Base-by-base conservation (phyloP, 257 asterid species). In the Vinca minor region DNA sequence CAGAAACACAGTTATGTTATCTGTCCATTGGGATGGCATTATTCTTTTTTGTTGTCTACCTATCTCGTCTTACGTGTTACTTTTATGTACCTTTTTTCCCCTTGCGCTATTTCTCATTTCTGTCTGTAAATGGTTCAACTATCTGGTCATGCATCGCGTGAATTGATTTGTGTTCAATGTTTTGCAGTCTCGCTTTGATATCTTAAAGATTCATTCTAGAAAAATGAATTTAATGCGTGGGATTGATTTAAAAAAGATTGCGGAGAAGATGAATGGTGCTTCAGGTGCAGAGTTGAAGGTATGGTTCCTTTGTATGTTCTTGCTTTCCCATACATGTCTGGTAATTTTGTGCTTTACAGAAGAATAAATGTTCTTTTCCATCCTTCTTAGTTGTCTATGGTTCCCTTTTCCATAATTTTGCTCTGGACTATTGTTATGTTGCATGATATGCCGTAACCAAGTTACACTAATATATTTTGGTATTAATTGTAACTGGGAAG, bases 261-360 rank as follows among this genome's bases (percentile, higher is more conserved):
- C 96, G 28, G 96, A 76, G 82, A 91, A 91, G 74, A 87, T 88
- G 96, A 84, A 83, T 68, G 97, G 94, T 45, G 97, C 97, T 63
- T 90, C 96, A 34, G 96, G 96, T 74, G 97, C 96, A 50, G 97
- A 87, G 74, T 88, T 90, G 4, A 85, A 89, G 95, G 96, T 86
- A 75, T 25, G 74, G 55, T 23, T 39, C 2, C 20, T 4, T 15
- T n/a, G 0, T 7, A 1, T 12, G 1, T 5, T 42, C 7, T 15
- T 2, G 12, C 17, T 23, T 25, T 13, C 2, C n/a, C 18, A 11
- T 42, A 11, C 47, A 11, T 42, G 21, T 14, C 4, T 1, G n/a
- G n/a, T 1, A 44, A 5, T 3, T 14, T 29, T 31, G 3, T 31
- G 12, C 23, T 54, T 55, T 31, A 20, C 32, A 50, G 15, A 15